These are phyloP conservation scores for Euphorbia peplus DNA, from an alignment of 345 rosid species.

Conservation along the genomic window DNA sequence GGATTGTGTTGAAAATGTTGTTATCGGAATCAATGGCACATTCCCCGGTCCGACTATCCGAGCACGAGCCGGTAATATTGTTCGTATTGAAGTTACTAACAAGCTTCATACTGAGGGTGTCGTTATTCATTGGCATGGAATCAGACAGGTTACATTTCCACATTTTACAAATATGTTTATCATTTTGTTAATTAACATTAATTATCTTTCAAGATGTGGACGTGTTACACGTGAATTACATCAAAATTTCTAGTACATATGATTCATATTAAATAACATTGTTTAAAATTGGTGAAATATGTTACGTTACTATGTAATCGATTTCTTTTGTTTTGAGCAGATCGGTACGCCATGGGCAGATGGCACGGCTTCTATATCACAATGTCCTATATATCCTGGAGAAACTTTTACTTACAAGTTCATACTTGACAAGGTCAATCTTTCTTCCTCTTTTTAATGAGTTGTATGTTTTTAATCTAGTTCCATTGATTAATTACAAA, in stretches of 20 bases:
- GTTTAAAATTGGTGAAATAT: no score
- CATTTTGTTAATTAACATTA: no score
- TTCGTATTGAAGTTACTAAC: conserved; percentile 56
- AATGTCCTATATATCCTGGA: conserved; percentile 70
- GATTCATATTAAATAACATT: no score
- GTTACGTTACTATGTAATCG: no score
- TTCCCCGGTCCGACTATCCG: conserved; percentile 80
- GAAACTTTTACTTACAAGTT: conserved; percentile 75
- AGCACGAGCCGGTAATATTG: conserved; percentile 57
- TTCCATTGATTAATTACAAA: no score
- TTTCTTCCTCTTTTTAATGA: neutral
- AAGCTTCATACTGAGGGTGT: conserved; percentile 74
- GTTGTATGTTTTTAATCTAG: no score
- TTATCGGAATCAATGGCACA: conserved; percentile 73
- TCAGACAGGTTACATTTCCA: conserved; percentile 85
- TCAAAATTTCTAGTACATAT: no score
- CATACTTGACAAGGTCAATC: conserved; percentile 58
- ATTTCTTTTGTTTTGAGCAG: no score
- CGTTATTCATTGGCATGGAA: conserved; percentile 95
- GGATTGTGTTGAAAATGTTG: conserved; percentile 56
- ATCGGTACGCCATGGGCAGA: conserved; percentile 85
- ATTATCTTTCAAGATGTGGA: no score
- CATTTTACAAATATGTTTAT: no score
- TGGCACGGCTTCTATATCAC: conserved; percentile 78
- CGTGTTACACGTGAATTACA: no score